phyloP scores from a whole-genome alignment of 1,139 yeast genomes.

The Scheffersomyces cryptocercus region DNA sequence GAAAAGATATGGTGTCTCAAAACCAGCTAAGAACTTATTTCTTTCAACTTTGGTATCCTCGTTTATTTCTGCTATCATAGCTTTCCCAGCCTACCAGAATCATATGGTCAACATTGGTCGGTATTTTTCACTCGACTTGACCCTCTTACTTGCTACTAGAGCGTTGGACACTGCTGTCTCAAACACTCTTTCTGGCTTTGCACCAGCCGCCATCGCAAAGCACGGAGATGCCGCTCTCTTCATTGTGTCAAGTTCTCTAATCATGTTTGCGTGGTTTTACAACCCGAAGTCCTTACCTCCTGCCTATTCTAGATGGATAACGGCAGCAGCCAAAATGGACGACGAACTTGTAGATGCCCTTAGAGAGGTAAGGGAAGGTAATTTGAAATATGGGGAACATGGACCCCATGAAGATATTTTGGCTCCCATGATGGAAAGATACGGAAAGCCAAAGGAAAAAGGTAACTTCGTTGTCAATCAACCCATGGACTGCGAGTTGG shows the following conservation, averaged over 20 bases:
- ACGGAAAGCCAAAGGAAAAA: constrained; percentile 24
- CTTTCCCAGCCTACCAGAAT: constrained; percentile 32
- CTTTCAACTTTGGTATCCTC: constrained; percentile 32
- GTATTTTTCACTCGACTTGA: constrained; percentile 34
- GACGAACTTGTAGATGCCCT: constrained; percentile 26
- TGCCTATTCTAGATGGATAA: constrained; percentile 40
- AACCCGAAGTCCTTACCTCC: constrained; percentile 34
- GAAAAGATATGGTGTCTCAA: constrained; percentile 8
- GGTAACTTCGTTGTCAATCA: constrained; percentile 21
- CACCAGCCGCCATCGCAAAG: constrained; percentile 13
- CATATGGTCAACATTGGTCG: constrained; percentile 32
- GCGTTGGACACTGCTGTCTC: constrained; percentile 37
- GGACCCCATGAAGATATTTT: constrained; percentile 22
- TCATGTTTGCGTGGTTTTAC: constrained; percentile 41
- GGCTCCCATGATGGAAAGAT: constrained; percentile 25
- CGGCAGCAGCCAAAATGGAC: constrained; percentile 45
- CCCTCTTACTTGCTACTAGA: constrained; percentile 36
- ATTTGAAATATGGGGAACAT: constrained; percentile 26
- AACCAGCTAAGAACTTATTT: constrained; percentile 23
- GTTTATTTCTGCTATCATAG: constrained; percentile 26
- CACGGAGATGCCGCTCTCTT: constrained; percentile 33
- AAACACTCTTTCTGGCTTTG: constrained; percentile 20
- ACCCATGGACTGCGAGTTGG: constrained; percentile 32
- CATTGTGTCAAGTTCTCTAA: constrained; percentile 27
- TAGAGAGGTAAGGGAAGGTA: constrained; percentile 22